Conservation (phyloP, 1,284 basidiomycete genomes). For the Ustilago hordei region DNA sequence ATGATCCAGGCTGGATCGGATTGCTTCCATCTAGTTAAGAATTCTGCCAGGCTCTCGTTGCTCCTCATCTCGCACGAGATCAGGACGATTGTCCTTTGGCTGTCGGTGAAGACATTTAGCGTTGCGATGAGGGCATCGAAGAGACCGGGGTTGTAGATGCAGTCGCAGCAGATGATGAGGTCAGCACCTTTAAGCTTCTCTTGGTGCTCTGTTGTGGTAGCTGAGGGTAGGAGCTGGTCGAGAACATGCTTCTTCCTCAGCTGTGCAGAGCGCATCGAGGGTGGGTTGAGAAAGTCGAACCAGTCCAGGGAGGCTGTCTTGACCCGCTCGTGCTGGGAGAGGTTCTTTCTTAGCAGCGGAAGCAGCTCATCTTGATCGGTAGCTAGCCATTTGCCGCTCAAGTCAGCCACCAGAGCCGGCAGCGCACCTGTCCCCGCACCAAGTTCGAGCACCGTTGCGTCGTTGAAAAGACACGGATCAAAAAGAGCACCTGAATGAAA, state of each 20-base stretch:
- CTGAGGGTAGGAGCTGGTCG: conserved; percentile 13
- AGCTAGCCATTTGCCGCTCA: conserved; percentile 54
- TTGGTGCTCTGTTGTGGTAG: not conserved
- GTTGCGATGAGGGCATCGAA: conserved; percentile 59
- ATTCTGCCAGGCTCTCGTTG: conserved; percentile 47
- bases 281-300: conserved; percentile 46
- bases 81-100: conserved; percentile 47
- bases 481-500: conserved; percentile 31
- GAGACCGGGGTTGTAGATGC: conserved; percentile 64
- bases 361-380: conserved; percentile 60
- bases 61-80: conserved; percentile 60
- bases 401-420: conserved; percentile 37
- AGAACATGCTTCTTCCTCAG: conserved; percentile 28
- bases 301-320: conserved; percentile 35
- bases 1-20: conserved; percentile 30
- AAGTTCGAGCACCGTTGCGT: conserved; percentile 55
- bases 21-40: conserved; percentile 49
- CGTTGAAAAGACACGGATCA: conserved; percentile 11
- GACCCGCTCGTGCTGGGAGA: conserved; percentile 10
- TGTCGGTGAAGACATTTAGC: conserved; percentile 47
- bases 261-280: conserved; percentile 22
- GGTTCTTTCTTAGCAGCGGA: conserved; percentile 54
- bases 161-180: conserved; percentile 59
- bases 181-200: conserved; percentile 40
- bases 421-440: conserved; percentile 66